Evolutionary conservation across 345 rosid species (phyloP), one percentile per base, ranked within the genome.

Genomic region (Heritiera littoralis): DNA sequence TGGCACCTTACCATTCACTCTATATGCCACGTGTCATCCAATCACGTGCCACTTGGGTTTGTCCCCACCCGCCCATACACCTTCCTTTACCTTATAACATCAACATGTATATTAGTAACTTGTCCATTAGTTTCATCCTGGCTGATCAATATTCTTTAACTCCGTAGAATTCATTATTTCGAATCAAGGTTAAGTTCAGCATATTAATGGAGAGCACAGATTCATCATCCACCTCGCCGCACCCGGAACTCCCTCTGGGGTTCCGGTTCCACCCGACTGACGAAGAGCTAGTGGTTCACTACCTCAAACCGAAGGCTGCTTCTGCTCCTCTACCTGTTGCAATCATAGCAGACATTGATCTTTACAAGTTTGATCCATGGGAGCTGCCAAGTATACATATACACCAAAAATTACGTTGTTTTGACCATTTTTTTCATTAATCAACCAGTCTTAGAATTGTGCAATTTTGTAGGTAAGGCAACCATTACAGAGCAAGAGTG

Each of bases 321-420:
- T 89, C 94, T 5, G 83, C 78, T 74, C 92, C 93, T 40, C 89
- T 91, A 20, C 95, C 95, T 0, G 92, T 91, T 52, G 84, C 92
- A 5, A 91, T 91, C 70, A 91, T 91, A 38, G 93, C 95, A 3
- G 95, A 91, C 77, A 84, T 91, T 78, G 93, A 91, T 85, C 89
- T 91, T 7, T 91, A 91, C 86, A 91, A 91, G 79, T 91, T 88
- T 54, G 94, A 91, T 80, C 94, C 93, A 9, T 91, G 95, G 95
- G 93, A 91, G 81, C 87, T 91, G 8, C 93, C 93, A 76, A 84
- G 95, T 91, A 81, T 7, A 38, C 28, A 23, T 23, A 23, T 23
- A 23, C 28, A 23, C 28, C 59, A 87, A 72, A 35, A 4, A 17
- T 18, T 7, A 40, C 7, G 55, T 20, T 17, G 28, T 23, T 23